Base-by-base conservation (phyloP, 495 filamentous ascomycete genomes). In the Podospora pseudocomata region DNA sequence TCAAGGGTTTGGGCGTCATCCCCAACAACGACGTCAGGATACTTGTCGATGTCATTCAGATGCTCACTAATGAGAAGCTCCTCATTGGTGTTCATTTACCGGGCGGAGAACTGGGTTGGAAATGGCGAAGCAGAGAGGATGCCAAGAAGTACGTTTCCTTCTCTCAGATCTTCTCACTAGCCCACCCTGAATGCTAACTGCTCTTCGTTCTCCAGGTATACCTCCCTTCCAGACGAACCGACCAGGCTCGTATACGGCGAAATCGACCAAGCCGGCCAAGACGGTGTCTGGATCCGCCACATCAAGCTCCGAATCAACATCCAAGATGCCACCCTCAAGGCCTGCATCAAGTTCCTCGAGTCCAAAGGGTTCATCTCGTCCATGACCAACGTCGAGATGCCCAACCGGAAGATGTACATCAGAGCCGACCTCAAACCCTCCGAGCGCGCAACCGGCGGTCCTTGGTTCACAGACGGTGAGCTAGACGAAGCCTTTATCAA, bases 401-500 rank as follows among this genome's bases (percentile, higher is more conserved):
- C 84, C 9, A 85, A 84, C 62, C 84, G 86, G 63, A 96, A 92
- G 76, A 91, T 90, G 77, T 92, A 92, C 78, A 96, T 99, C 82
- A 92, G 94, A 76, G 84, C 86, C 63, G 83, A 85, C 65, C 80
- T 96, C 27, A 83, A 86, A 16, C 94, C 96, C 2, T 90, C 89
- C 53, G 93, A 97, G 49, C 90, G 95, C 60, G 89, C 94, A 20
- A 96, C 93, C 0, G 96, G 95, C 55, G 95, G 96, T 5, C 89
- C 92, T 19, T 99, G 94, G 91, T 97, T 93, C 72, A 93, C 90
- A 23, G 91, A 97, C 63, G 91, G 75, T 30, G 74, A 77, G 67
- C 85, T 97, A 3, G 95, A 99, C 75, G 86, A 89, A 53, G 89
- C 90, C 60, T 93, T 99, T 75, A 93, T 98, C 73, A 86, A 89